These are phyloP conservation scores for Auxenochlorella protothecoides DNA, from an alignment of 139 green algal species.

Conservation along the genomic window DNA sequence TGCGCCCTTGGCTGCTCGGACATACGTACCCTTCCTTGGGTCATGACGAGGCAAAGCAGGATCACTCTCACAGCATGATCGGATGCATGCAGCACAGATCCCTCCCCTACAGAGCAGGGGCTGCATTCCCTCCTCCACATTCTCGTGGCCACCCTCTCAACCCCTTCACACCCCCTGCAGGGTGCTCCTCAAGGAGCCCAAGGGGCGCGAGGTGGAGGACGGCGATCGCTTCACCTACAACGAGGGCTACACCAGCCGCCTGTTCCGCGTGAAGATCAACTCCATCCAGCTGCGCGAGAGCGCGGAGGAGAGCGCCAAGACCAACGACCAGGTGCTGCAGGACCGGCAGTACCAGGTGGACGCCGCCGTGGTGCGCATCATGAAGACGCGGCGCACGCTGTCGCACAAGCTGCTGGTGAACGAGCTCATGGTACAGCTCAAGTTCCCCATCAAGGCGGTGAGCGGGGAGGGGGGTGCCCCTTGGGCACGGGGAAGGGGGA, in stretches of 20 bases:
- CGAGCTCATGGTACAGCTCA: constrained; percentile 87
- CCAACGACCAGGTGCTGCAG: constrained; percentile 66
- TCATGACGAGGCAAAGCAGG: no score
- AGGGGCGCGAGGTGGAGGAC: constrained; percentile 71
- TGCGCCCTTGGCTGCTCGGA: no score
- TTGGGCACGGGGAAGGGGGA: no score
- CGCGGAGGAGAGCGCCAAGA: constrained; percentile 86
- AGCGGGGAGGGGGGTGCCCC: background rate
- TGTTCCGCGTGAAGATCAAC: constrained; percentile 94
- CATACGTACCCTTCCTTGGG: no score
- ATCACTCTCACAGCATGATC: no score
- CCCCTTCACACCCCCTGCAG: constrained; percentile 4
- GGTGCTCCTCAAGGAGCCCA: constrained; percentile 84
- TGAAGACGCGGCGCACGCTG: constrained; percentile 95
- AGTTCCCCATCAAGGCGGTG: constrained; percentile 72
- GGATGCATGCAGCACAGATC: no score
- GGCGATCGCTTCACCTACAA: constrained; percentile 85
- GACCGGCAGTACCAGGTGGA: constrained; percentile 94
- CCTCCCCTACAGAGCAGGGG: no score
- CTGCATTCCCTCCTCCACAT: no score
- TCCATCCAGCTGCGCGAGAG: constrained; percentile 93
- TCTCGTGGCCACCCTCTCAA: no score
- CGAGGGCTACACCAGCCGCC: constrained; percentile 56
- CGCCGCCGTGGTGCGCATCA: constrained; percentile 93
- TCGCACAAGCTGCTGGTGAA: constrained; percentile 85